Evolutionary conservation across 306 rosid genomes (phyloP).

Genomic region (Cucumis melo): DNA sequence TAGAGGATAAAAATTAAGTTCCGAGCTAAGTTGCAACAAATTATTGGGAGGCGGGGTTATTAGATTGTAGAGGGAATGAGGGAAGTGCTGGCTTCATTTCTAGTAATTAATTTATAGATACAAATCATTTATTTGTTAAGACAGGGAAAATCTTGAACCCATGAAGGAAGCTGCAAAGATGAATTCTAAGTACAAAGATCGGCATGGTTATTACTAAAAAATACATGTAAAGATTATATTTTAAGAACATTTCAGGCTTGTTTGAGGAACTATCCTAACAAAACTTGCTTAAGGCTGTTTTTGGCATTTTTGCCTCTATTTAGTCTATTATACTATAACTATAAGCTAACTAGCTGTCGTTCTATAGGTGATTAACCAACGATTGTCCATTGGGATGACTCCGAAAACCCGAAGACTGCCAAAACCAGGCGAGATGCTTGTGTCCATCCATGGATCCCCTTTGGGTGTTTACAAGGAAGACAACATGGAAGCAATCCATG

Average conservation of each 20-base stretch:
- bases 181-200: neutral
- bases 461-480: constrained; percentile 77
- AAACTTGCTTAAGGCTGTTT: neutral
- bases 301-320: neutral
- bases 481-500: constrained; percentile 82
- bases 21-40: neutral
- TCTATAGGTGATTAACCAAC: constrained; percentile 49
- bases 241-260: neutral
- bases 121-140: neutral
- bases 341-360: neutral
- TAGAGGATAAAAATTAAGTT: neutral
- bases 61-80: neutral
- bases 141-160: neutral
- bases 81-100: neutral
- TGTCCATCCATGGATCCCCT: constrained; percentile 87
- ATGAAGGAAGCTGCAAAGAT: neutral
- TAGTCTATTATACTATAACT: neutral
- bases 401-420: constrained; percentile 71
- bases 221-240: neutral
- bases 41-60: neutral
- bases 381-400: constrained; percentile 78
- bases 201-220: neutral
- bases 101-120: neutral
- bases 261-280: neutral
- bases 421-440: constrained; percentile 81